phyloP scores from a whole-genome alignment of 768 basidiomycete species.

The Boletus vermiculosoides region DNA sequence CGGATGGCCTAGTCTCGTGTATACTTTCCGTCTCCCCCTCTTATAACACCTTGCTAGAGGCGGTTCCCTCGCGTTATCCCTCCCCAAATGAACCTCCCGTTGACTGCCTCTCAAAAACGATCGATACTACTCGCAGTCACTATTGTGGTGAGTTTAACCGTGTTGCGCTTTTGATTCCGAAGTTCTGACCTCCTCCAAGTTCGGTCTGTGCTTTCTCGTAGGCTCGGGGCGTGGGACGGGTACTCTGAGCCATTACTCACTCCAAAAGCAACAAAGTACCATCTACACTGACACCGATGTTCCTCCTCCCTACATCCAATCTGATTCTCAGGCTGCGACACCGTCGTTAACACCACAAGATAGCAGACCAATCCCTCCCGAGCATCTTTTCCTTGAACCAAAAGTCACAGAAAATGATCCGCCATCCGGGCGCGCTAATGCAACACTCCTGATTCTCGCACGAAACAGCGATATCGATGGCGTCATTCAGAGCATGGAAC shows the following conservation, averaged over 20 bases:
- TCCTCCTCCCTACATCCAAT: not conserved
- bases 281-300: not conserved
- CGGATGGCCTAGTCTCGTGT: not conserved
- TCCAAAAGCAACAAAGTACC: constrained; percentile 1
- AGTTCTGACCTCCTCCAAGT: constrained; percentile 6
- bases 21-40: not conserved
- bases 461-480: constrained; percentile 46
- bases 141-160: constrained; percentile 21
- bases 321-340: not conserved
- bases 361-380: not conserved
- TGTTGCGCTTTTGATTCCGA: not conserved
- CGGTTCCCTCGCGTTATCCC: not conserved
- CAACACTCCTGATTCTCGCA: constrained; percentile 56
- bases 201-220: constrained; percentile 25
- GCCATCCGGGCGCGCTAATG: constrained; percentile 45
- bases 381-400: constrained; percentile 4
- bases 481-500: constrained; percentile 49
- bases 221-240: constrained; percentile 2
- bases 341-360: not conserved
- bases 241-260: constrained; percentile 3
- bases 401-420: not conserved
- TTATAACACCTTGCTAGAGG: not conserved
- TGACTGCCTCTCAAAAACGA: constrained; percentile 31
- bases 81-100: constrained; percentile 21
- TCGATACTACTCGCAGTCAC: constrained; percentile 28